Percentiles rank a stretch among this genome's conserved stretches.
Evolutionary conservation across 2,329 filamentous ascomycete genomes (phyloP).

Genomic region (Fusarium subtropicale): DNA sequence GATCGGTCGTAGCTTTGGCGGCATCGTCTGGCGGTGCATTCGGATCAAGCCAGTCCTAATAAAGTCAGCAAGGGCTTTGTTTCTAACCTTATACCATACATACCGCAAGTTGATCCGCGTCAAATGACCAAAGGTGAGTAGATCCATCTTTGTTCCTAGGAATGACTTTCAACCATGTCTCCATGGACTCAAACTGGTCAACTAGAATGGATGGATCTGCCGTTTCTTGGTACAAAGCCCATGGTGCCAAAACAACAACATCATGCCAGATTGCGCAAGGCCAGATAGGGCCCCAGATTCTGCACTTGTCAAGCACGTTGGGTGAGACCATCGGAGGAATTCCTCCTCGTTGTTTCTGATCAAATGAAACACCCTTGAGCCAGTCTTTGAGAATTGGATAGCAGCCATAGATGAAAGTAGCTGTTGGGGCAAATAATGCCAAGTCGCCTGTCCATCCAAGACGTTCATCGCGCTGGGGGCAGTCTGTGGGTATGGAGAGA

Average conservation of each 20-base stretch:
- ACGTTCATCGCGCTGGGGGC: slow-evolving; percentile 66
- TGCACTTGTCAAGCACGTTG: slow-evolving; percentile 23
- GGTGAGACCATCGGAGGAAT: slow-evolving; percentile 42
- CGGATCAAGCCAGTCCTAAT: slow-evolving; percentile 64
- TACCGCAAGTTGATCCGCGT: slow-evolving; percentile 36
- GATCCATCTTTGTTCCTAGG: slow-evolving; percentile 50
- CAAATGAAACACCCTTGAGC: slow-evolving; percentile 22
- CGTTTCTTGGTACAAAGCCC: slow-evolving; percentile 55
- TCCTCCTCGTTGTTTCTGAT: slow-evolving; percentile 34
- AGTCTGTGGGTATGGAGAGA: slow-evolving; percentile 67
- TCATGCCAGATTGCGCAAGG: slow-evolving; percentile 59
- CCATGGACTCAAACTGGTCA: slow-evolving; percentile 56
- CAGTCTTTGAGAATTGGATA: slow-evolving; percentile 52
- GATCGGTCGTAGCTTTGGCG: slow-evolving; percentile 54
- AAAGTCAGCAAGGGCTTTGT: not conserved
- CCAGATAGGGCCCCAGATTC: slow-evolving; percentile 35
- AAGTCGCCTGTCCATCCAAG: slow-evolving; percentile 66
- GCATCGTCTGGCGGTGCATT: slow-evolving; percentile 56
- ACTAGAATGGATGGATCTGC: slow-evolving; percentile 53
- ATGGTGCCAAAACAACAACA: slow-evolving; percentile 55
- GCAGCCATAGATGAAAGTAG: slow-evolving; percentile 64
- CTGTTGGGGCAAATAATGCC: slow-evolving; percentile 62
- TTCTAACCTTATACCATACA: not conserved
- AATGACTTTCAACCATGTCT: slow-evolving; percentile 53
- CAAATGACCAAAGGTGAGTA: slow-evolving; percentile 55